Conservation (phyloP, 768 basidiomycete species). For the Boletus huronensis region DNA sequence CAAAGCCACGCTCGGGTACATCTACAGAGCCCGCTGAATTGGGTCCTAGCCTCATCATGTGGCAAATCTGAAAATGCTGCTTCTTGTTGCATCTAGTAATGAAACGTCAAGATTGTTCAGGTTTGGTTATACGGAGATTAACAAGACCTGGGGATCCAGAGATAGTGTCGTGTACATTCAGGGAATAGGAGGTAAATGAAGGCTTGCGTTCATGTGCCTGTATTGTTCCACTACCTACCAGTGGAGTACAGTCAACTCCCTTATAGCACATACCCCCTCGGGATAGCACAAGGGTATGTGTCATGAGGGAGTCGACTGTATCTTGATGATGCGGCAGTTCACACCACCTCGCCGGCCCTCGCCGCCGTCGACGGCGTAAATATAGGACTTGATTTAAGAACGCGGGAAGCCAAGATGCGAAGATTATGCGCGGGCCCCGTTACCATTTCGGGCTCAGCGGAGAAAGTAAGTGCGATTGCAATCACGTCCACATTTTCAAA, state of each 20-base stretch:
- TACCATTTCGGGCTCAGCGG: background rate
- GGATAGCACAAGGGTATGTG: too few relatives aligned
- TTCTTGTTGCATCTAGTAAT: background rate
- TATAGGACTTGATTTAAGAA: background rate
- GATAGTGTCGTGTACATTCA: background rate
- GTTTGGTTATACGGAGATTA: slow-evolving; percentile 5
- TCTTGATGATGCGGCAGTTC: background rate
- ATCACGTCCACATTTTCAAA: background rate
- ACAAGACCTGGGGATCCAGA: background rate
- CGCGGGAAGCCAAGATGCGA: background rate
- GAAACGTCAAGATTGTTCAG: background rate
- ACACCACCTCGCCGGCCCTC: background rate
- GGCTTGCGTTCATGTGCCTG: background rate
- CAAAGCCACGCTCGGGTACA: background rate
- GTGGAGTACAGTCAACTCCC: background rate
- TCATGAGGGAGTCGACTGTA: background rate
- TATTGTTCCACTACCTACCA: background rate
- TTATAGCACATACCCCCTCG: too few relatives aligned
- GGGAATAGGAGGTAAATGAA: slow-evolving; percentile 2
- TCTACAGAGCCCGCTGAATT: background rate
- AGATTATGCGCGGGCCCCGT: background rate
- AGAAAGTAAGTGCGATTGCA: background rate
- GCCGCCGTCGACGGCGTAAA: slow-evolving; percentile 1
- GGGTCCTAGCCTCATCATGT: background rate
- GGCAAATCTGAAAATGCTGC: background rate